phyloP scores from a whole-genome alignment of 306 rosid genomes.

The Canavalia ensiformis region DNA sequence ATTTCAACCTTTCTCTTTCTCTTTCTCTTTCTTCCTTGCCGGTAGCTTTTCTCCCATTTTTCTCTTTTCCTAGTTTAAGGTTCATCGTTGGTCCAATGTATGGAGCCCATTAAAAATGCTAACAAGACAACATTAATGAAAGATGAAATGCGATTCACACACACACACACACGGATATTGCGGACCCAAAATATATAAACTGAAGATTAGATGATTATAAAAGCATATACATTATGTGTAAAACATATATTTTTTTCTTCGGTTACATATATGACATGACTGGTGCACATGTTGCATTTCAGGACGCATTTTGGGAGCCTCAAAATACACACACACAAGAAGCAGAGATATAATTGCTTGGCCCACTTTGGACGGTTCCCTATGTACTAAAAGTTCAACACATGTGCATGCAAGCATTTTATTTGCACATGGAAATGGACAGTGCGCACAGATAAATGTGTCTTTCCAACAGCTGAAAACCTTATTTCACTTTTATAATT shows the following conservation, averaged over 20 bases:
- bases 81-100: background rate
- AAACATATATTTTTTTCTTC: background rate
- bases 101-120: background rate
- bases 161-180: background rate
- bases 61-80: background rate
- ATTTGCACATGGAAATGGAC: constrained; percentile 42
- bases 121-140: no score
- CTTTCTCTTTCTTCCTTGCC: background rate
- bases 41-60: background rate
- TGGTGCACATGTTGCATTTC: constrained; percentile 2
- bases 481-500: background rate
- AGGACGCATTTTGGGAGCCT: constrained; percentile 19
- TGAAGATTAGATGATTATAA: background rate
- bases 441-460: background rate
- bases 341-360: constrained; percentile 39
- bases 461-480: background rate
- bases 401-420: constrained; percentile 34
- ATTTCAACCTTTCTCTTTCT: background rate
- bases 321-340: constrained; percentile 12
- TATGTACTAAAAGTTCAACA: constrained; percentile 36
- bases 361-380: constrained; percentile 43
- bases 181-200: background rate
- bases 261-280: background rate
- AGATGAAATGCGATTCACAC: background rate
- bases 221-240: background rate